Conservation (phyloP, 768 basidiomycete species). For the Grammothele lineata region DNA sequence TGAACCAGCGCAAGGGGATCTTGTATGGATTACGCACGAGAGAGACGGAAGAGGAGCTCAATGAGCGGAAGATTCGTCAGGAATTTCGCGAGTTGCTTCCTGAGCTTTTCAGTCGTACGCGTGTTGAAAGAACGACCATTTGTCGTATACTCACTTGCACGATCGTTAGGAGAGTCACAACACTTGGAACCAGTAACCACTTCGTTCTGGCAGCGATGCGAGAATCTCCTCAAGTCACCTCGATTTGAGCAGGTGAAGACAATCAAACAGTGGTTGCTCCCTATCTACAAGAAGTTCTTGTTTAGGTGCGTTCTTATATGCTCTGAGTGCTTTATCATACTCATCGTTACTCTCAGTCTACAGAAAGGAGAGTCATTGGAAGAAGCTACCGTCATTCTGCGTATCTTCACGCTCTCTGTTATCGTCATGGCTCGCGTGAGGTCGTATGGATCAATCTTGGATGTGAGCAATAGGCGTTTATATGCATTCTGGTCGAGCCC, state of each 20-base stretch:
- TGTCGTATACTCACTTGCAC: neutral
- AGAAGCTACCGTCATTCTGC: conserved; percentile 41
- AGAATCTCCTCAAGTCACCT: conserved; percentile 46
- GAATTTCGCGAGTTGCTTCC: conserved; percentile 64
- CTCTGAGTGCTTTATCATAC: too few relatives aligned
- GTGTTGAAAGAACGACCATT: too few relatives aligned
- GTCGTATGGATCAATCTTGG: conserved; percentile 66
- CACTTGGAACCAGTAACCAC: conserved; percentile 9
- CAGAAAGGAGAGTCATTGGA: conserved; percentile 6
- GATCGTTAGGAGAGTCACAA: conserved; percentile 12
- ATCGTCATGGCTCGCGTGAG: conserved; percentile 58
- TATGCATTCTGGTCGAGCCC: neutral
- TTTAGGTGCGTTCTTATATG: conserved; percentile 35
- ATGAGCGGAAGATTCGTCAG: conserved; percentile 66
- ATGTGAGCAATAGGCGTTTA: conserved; percentile 45
- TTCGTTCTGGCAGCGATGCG: conserved; percentile 35
- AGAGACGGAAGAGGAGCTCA: conserved; percentile 65
- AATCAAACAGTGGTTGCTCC: conserved; percentile 72
- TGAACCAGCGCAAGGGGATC: conserved; percentile 64
- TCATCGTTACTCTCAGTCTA: neutral
- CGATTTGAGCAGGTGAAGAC: conserved; percentile 74
- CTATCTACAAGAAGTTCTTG: conserved; percentile 48
- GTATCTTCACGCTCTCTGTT: conserved; percentile 51
- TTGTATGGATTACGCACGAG: conserved; percentile 67
- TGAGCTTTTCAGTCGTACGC: conserved; percentile 60